phyloP scores from a whole-genome alignment of 176 grass and related monocot species.

The Dendrocalamus sinicus region DNA sequence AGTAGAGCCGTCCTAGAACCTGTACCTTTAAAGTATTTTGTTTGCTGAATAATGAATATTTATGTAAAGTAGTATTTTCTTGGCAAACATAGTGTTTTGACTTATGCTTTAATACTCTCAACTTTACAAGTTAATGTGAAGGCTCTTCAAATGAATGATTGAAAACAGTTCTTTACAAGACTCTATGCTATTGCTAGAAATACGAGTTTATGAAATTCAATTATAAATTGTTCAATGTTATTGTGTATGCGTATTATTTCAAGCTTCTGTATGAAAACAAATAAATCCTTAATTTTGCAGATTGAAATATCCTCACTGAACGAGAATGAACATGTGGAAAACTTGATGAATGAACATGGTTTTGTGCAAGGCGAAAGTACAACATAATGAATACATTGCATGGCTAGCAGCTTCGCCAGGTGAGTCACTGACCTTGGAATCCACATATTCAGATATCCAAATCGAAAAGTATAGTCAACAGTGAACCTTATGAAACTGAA shows the following conservation, averaged over 20 bases:
- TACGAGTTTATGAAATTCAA: background rate
- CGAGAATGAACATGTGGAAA: slow-evolving; percentile 27
- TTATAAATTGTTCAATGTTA: slow-evolving; percentile 10
- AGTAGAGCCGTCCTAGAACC: slow-evolving; percentile 56
- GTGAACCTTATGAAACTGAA: slow-evolving; percentile 3
- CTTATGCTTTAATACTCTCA: background rate
- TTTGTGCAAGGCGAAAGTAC: slow-evolving; percentile 52
- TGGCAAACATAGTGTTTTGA: slow-evolving; percentile 11
- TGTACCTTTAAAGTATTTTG: slow-evolving; percentile 26
- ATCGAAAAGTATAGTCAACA: background rate
- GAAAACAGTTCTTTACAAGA: background rate
- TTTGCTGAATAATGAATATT: slow-evolving; percentile 10
- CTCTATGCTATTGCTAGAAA: background rate
- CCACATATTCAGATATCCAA: background rate
- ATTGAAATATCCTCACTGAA: slow-evolving; percentile 16
- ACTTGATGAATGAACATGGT: slow-evolving; percentile 36
- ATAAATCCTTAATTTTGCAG: slow-evolving; percentile 40
- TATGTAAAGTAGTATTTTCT: slow-evolving; percentile 17
- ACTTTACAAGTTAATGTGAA: slow-evolving; percentile 1
- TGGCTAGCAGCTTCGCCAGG: background rate
- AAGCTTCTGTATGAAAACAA: slow-evolving; percentile 10
- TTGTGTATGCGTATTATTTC: background rate
- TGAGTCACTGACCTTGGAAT: background rate
- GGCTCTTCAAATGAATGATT: slow-evolving; percentile 1
- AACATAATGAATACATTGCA: background rate